These are phyloP conservation scores for Hirschfeldia incana DNA, from an alignment of 345 rosid species.

Conservation along the genomic window DNA sequence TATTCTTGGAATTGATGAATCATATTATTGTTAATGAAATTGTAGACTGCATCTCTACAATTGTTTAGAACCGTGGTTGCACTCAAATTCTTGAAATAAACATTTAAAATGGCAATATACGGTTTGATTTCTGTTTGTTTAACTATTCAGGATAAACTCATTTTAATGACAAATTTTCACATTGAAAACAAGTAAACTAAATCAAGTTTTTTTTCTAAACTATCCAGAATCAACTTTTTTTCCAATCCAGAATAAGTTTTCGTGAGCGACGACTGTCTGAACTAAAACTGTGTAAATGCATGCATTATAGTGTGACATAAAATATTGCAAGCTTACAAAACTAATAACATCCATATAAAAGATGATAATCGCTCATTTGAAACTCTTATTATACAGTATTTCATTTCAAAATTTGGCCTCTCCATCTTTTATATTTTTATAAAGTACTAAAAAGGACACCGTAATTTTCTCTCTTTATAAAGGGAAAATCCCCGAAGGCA, in stretches of 20 bases:
- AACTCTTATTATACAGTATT: neutral
- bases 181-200: neutral
- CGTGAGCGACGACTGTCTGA: too few species aligned
- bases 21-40: neutral
- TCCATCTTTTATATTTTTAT: neutral
- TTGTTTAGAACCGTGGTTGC: neutral
- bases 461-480: constrained; percentile 18
- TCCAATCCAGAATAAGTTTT: too few species aligned
- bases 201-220: neutral
- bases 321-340: neutral
- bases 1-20: neutral
- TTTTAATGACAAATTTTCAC: neutral
- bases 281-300: neutral
- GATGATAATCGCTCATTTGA: neutral
- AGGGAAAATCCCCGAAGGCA: constrained; percentile 15
- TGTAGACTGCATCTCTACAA: neutral
- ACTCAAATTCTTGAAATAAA: neutral
- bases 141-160: neutral
- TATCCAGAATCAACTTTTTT: neutral
- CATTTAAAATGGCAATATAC: neutral
- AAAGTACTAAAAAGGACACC: neutral
- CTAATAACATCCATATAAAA: neutral
- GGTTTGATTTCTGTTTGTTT: neutral
- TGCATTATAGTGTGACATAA: neutral
- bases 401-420: neutral